Evolutionary conservation across 1,284 basidiomycete species (phyloP), one percentile per base, ranked within the genome.

Genomic region (Ustilago trichophora): DNA sequence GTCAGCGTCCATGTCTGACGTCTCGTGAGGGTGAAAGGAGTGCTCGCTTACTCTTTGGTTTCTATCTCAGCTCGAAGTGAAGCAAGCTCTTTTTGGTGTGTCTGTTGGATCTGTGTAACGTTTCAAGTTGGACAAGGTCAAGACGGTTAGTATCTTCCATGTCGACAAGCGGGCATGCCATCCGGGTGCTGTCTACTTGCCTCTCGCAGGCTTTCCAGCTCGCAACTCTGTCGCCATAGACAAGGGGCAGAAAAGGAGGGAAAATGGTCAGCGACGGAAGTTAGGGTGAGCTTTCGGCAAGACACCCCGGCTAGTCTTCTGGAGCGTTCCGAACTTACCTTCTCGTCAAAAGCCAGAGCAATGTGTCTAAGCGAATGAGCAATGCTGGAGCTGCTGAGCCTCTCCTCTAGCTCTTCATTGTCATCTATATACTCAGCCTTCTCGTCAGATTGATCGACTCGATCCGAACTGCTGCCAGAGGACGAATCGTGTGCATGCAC

Each of bases 311-410:
- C n/a, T n/a, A n/a, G n/a, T n/a, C n/a, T n/a, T n/a, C n/a, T n/a
- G n/a, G n/a, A n/a, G n/a, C n/a, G n/a, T n/a, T n/a, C n/a, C n/a
- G n/a, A n/a, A n/a, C 46, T 44, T 29, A 68, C 65, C 54, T 63
- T 68, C 37, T 68, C 58, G 13, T 68, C 58, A 21, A 58, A 68
- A 8, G 58, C 49, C 40, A 56, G 18, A 6, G 58, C 54, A 27
- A 68, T 63, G 53, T 68, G 54, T 21, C 50, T 50, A 12, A 68
- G 54, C 6, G 65, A 50, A 15, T 57, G 58, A 4, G 54, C 34
- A 26, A 68, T 68, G 13, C 38, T 27, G 0, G 65, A 62, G 5
- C 6, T 40, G 24, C 27, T 27, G 15, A 58, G 32, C 12, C 48
- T 49, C 10, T 58, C 45, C n/a, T 68, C 54, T 1, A 63, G 40